Evolutionary conservation across 192 early-diverging fungal species (phyloP).

Genomic region (Paraglomus occultum): DNA sequence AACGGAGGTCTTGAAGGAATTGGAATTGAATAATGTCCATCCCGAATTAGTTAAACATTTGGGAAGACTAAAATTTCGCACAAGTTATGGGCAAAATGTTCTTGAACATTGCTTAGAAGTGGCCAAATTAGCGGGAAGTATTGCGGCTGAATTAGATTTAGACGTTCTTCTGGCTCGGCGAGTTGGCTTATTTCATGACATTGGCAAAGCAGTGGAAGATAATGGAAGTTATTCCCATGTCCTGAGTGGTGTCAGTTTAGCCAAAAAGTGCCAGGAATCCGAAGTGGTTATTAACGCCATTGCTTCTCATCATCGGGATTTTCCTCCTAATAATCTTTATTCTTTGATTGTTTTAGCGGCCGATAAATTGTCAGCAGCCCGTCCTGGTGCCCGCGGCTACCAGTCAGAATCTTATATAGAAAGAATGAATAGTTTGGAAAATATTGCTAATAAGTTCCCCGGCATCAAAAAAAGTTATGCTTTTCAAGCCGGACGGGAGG

Average conservation of each 20-base stretch:
- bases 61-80: constrained; percentile 7
- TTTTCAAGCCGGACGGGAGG: constrained; percentile 15
- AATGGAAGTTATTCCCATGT: neutral
- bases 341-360: constrained; percentile 6
- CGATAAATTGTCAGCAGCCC: constrained; percentile 1
- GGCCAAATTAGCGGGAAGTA: constrained; percentile 1
- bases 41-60: constrained; percentile 11
- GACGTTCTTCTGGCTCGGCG: neutral
- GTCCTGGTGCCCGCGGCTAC: neutral
- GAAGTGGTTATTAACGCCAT: constrained; percentile 12
- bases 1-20: neutral
- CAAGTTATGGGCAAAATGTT: constrained; percentile 15
- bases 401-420: constrained; percentile 1
- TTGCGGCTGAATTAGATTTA: constrained; percentile 5
- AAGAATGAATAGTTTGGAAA: constrained; percentile 3
- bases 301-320: constrained; percentile 7
- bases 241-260: neutral
- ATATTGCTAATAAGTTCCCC: constrained; percentile 9
- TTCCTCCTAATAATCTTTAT: constrained; percentile 6
- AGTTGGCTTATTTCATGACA: neutral
- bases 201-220: constrained; percentile 13
- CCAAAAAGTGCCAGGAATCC: constrained; percentile 1
- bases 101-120: constrained; percentile 2
- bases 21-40: neutral
- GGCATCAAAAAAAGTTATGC: constrained; percentile 14